These are phyloP conservation scores for Danielozyma ontarioensis DNA, from an alignment of 805 yeast genomes.

Conservation along the genomic window DNA sequence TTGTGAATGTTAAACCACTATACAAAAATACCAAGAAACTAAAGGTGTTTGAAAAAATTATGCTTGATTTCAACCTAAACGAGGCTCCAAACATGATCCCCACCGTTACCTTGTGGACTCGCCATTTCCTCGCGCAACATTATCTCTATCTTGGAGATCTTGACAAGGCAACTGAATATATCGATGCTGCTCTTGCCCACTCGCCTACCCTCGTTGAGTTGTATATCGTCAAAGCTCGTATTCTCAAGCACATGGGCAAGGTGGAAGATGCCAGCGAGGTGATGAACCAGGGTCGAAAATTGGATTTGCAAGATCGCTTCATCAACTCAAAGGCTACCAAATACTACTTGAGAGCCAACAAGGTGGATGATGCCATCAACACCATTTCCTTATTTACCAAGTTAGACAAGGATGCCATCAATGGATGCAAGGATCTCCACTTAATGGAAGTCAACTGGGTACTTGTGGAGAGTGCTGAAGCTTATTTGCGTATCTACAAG, in stretches of 20 bases:
- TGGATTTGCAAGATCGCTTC: constrained; percentile 88
- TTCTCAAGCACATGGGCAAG: constrained; percentile 68
- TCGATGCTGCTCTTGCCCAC: constrained; percentile 60
- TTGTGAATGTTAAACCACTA: constrained; percentile 78
- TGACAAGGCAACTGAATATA: constrained; percentile 47
- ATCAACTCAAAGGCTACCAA: constrained; percentile 85
- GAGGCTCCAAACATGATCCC: constrained; percentile 31
- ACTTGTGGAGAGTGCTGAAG: constrained; percentile 76
- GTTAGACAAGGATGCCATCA: constrained; percentile 65
- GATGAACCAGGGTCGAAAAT: constrained; percentile 64
- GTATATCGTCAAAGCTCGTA: constrained; percentile 73
- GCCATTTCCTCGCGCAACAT: constrained; percentile 76
- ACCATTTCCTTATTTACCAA: constrained; percentile 77
- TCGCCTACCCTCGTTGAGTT: constrained; percentile 85
- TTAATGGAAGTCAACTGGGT: constrained; percentile 92
- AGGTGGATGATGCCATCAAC: constrained; percentile 68
- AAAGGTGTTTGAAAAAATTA: constrained; percentile 49
- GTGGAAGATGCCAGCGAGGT: constrained; percentile 54
- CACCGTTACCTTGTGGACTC: constrained; percentile 59
- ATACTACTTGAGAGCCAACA: constrained; percentile 72
- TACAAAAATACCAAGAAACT: constrained; percentile 43
- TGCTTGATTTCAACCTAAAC: constrained; percentile 39
- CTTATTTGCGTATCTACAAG: constrained; percentile 58
- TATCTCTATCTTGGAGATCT: constrained; percentile 52
- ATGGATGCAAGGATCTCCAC: constrained; percentile 83